Conservation (phyloP, 225 moss, liverwort and hornwort genomes). For the Ulota crispa region DNA sequence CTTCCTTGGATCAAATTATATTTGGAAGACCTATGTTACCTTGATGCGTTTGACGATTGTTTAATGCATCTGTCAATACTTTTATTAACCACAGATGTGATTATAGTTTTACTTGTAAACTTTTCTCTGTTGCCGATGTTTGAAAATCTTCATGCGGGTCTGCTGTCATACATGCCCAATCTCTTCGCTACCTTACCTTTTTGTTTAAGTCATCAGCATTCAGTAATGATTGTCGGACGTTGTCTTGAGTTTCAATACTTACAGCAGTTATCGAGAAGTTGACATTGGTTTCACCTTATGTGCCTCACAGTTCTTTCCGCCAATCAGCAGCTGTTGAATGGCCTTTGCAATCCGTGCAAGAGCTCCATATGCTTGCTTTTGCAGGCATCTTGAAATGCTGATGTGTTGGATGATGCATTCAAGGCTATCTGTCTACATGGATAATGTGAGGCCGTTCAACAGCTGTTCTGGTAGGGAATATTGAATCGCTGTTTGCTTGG, state of each 20-base stretch:
- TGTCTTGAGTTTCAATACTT: background rate
- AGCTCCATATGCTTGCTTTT: constrained; percentile 33
- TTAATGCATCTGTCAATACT: background rate
- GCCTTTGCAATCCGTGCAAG: constrained; percentile 48
- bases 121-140: background rate
- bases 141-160: background rate
- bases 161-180: background rate
- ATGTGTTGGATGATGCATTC: constrained; percentile 41
- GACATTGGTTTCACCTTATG: constrained; percentile 32
- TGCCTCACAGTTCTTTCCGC: constrained; percentile 40
- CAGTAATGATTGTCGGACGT: background rate
- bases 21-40: background rate
- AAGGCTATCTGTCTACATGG: constrained; percentile 38
- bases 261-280: constrained; percentile 13
- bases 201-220: background rate
- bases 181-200: background rate
- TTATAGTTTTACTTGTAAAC: background rate
- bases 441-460: constrained; percentile 58
- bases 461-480: constrained; percentile 56
- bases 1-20: background rate
- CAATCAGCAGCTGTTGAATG: constrained; percentile 63
- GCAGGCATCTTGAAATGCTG: constrained; percentile 41
- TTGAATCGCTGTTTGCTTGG: constrained; percentile 15
- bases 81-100: background rate
- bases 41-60: background rate